A percentile compares a stretch with the other conserved stretches of the same genome.
Conservation (phyloP, 805 yeast species). For the Candida tammaniensis region DNA sequence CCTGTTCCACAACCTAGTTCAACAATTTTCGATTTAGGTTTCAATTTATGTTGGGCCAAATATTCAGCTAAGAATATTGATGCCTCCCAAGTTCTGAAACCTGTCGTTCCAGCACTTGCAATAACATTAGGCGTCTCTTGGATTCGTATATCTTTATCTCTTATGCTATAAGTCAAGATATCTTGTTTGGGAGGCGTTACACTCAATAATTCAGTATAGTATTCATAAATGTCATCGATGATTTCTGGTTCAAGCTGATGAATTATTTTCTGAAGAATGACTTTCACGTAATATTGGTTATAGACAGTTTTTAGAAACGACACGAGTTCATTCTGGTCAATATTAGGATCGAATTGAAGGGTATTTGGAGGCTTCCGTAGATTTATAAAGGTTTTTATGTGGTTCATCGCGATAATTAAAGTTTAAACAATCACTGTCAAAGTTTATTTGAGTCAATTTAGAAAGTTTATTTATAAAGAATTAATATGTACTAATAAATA, state of each 20-base stretch:
- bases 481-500: no score
- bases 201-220: slow-evolving; percentile 1
- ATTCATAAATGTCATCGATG: slow-evolving; percentile 7
- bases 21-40: slow-evolving; percentile 31
- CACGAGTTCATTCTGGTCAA: slow-evolving; percentile 1
- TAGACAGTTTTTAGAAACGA: slow-evolving; percentile 2
- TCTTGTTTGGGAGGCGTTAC: slow-evolving; percentile 1
- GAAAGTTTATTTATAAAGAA: no score
- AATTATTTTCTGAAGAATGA: background rate
- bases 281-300: slow-evolving; percentile 4
- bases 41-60: background rate
- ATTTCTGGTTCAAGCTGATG: slow-evolving; percentile 2
- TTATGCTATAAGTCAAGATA: slow-evolving; percentile 16
- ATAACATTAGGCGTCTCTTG: slow-evolving; percentile 63
- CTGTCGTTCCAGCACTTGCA: slow-evolving; percentile 81
- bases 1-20: slow-evolving; percentile 95
- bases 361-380: background rate
- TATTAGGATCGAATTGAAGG: background rate
- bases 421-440: no score
- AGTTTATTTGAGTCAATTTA: no score
- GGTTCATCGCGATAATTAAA: background rate
- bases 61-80: slow-evolving; percentile 62
- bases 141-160: slow-evolving; percentile 27
- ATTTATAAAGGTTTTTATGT: background rate
- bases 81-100: slow-evolving; percentile 93